Evolutionary conservation across 345 rosid species (phyloP).

Genomic region (Cochlearia excelsa): DNA sequence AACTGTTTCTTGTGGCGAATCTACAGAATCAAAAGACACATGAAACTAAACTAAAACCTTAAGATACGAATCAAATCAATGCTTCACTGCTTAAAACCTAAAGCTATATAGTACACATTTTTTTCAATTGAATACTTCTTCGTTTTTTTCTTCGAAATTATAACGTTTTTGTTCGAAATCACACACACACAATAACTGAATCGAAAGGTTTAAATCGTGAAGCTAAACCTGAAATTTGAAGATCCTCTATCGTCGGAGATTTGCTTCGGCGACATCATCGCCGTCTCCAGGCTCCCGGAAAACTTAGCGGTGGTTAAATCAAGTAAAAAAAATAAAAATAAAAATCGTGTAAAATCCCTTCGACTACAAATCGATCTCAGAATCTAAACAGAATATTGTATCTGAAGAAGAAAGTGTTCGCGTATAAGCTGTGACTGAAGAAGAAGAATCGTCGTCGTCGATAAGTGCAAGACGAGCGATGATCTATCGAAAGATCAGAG

Average conservation of each 20-base stretch:
- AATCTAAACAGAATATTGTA: neutral
- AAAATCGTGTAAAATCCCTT: neutral
- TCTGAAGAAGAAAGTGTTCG: slow-evolving; percentile 1
- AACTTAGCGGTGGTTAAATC: slow-evolving; percentile 3
- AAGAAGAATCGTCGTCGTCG: slow-evolving; percentile 31
- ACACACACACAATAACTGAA: neutral
- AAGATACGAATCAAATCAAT: too few species aligned
- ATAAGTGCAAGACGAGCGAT: slow-evolving; percentile 17
- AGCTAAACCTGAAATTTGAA: slow-evolving; percentile 56
- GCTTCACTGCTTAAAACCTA: too few species aligned
- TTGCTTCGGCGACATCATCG: slow-evolving; percentile 79
- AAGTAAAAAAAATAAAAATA: neutral
- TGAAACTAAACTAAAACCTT: too few species aligned
- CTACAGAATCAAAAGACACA: too few species aligned
- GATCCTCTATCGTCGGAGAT: slow-evolving; percentile 78
- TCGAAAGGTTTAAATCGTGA: neutral
- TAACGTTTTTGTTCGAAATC: too few species aligned
- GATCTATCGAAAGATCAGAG: slow-evolving; percentile 12
- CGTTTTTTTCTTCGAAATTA: too few species aligned
- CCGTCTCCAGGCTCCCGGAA: slow-evolving; percentile 18
- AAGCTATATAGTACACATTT: too few species aligned
- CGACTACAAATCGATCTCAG: neutral
- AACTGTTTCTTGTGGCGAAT: too few species aligned
- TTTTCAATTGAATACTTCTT: too few species aligned
- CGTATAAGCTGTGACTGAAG: slow-evolving; percentile 10